phyloP scores from a whole-genome alignment of 2,329 filamentous ascomycete genomes.

The Pseudopithomyces chartarum region DNA sequence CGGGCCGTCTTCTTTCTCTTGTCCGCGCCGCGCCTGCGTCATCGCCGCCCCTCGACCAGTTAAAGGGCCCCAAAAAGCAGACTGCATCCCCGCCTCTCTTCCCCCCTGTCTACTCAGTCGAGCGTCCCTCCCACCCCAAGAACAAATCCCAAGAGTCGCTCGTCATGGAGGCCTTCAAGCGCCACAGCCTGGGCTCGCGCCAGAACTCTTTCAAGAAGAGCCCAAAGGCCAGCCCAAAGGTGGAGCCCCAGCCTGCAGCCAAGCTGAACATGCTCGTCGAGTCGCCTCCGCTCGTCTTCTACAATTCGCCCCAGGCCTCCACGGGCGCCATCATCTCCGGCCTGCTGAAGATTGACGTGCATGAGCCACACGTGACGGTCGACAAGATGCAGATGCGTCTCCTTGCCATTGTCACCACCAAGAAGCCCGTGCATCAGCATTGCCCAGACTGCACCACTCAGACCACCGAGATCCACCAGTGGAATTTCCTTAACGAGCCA shows the following conservation, averaged over 20 bases:
- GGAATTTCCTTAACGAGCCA: conserved; percentile 67
- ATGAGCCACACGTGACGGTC: conserved; percentile 67
- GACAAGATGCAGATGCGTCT: conserved; percentile 76
- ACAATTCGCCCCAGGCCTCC: conserved; percentile 74
- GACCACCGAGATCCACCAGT: conserved; percentile 74
- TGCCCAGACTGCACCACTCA: conserved; percentile 78
- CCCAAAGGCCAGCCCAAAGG: conserved; percentile 39
- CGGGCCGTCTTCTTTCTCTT: conserved; percentile 42
- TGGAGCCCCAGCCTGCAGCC: conserved; percentile 50
- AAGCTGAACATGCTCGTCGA: conserved; percentile 71
- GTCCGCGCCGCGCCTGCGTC: conserved; percentile 39
- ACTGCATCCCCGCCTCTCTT: conserved; percentile 26
- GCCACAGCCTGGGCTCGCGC: conserved; percentile 34
- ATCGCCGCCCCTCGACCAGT: conserved; percentile 24
- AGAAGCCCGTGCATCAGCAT: conserved; percentile 79
- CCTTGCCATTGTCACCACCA: conserved; percentile 72
- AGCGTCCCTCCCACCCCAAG: conserved; percentile 35
- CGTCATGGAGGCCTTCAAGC: conserved; percentile 47
- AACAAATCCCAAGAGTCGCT: conserved; percentile 40
- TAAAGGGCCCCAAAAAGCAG: conserved; percentile 29
- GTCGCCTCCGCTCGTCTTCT: conserved; percentile 84
- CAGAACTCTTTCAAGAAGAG: conserved; percentile 41
- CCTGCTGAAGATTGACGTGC: conserved; percentile 75
- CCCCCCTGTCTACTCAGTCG: conserved; percentile 43
- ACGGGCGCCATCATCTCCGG: conserved; percentile 86